Evolutionary conservation across 2,329 filamentous ascomycete genomes (phyloP).

Genomic region (Alternaria incomplexa): DNA sequence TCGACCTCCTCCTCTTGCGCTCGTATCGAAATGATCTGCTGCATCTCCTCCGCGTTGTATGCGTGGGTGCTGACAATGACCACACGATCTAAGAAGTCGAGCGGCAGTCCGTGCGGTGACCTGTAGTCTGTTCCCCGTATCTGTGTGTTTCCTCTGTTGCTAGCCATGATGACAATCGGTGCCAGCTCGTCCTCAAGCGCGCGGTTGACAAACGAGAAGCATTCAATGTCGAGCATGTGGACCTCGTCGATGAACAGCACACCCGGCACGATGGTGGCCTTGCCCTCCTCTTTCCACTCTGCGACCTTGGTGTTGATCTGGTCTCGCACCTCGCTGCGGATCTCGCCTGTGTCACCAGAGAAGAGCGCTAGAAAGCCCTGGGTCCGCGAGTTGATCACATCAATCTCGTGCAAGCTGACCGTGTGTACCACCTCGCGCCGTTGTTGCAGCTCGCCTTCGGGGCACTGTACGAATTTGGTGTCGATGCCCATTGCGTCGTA

Average conservation of each 20-base stretch:
- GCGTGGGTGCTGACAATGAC: slow-evolving; percentile 94
- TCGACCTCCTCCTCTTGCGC: slow-evolving; percentile 97
- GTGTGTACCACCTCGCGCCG: slow-evolving; percentile 97
- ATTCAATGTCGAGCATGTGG: slow-evolving; percentile 99
- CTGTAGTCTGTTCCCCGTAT: slow-evolving; percentile 94
- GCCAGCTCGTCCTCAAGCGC: slow-evolving; percentile 93
- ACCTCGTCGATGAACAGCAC: slow-evolving; percentile 99
- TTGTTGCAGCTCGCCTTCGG: slow-evolving; percentile 95
- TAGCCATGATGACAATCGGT: slow-evolving; percentile 98
- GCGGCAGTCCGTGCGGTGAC: slow-evolving; percentile 89
- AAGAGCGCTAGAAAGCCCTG: slow-evolving; percentile 97
- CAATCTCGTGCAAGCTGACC: slow-evolving; percentile 95
- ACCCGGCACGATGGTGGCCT: slow-evolving; percentile 95
- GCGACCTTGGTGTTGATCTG: slow-evolving; percentile 99
- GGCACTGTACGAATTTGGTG: slow-evolving; percentile 97
- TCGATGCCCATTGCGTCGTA: slow-evolving; percentile 99
- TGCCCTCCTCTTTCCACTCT: slow-evolving; percentile 99
- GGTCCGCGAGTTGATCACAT: slow-evolving; percentile 99
- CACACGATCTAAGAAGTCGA: slow-evolving; percentile 94
- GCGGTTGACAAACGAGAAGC: slow-evolving; percentile 98
- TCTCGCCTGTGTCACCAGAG: slow-evolving; percentile 97
- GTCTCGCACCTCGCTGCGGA: slow-evolving; percentile 93
- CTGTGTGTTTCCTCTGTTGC: slow-evolving; percentile 88
- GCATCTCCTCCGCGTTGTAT: slow-evolving; percentile 83
- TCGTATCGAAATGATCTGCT: slow-evolving; percentile 89